Evolutionary conservation across 1,284 basidiomycete species (phyloP).

Genomic region (Sanghuangporus weigelae): DNA sequence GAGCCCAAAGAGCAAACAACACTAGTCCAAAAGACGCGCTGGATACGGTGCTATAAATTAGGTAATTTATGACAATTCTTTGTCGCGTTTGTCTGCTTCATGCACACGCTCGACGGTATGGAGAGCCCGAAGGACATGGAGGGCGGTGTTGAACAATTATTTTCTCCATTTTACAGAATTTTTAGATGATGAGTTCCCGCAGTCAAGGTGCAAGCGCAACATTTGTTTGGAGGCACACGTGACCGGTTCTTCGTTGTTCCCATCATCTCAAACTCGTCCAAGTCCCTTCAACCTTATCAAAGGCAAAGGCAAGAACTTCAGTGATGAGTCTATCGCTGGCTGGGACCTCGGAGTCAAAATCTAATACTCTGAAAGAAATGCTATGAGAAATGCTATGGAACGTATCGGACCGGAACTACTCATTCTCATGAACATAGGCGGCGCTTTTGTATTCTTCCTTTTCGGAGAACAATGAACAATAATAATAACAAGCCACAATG

Average conservation of each 20-base stretch:
- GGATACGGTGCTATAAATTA: not conserved
- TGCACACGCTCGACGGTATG: not conserved
- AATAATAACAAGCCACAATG: not conserved
- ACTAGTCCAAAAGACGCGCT: not conserved
- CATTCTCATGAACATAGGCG: not conserved
- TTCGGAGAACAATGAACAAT: slow-evolving; percentile 11
- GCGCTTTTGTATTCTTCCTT: slow-evolving; percentile 2
- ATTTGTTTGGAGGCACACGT: not conserved
- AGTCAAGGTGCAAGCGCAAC: not conserved
- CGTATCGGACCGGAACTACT: not conserved
- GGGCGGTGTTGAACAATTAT: not conserved
- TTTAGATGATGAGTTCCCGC: not conserved
- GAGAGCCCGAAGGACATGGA: not conserved
- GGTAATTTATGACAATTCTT: not conserved
- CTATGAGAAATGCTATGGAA: not conserved
- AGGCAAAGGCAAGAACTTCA: no score
- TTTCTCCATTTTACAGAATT: not conserved
- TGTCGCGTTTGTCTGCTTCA: not conserved
- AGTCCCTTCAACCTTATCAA: not conserved
- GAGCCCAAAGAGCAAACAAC: not conserved
- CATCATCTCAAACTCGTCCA: not conserved
- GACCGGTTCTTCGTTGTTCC: not conserved
- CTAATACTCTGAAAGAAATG: no score
- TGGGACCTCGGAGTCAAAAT: no score
- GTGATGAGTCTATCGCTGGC: no score